phyloP scores from a whole-genome alignment of 495 filamentous ascomycete species.

The Viridothelium virens region DNA sequence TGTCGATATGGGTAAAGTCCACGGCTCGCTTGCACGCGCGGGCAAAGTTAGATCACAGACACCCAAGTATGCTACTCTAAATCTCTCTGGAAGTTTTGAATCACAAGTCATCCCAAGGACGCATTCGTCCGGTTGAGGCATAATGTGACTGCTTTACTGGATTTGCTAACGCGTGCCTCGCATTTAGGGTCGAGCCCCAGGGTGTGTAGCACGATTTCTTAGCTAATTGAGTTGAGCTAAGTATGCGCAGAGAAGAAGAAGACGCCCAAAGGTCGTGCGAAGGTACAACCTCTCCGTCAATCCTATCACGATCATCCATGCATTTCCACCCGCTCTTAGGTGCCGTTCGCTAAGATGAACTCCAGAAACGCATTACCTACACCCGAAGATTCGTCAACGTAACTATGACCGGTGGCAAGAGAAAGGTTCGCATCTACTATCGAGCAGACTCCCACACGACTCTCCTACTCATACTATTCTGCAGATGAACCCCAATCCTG shows the following conservation, averaged over 20 bases:
- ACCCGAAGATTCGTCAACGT: conserved; percentile 99
- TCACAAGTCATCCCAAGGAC: too few species aligned
- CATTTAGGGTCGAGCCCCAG: conserved; percentile 67
- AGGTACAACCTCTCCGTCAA: conserved; percentile 26
- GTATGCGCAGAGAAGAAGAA: conserved; percentile 64
- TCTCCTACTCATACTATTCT: conserved; percentile 14
- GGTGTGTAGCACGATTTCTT: too few species aligned
- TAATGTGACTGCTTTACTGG: too few species aligned
- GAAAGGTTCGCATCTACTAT: conserved; percentile 61
- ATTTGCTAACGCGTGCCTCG: neutral
- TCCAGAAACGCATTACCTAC: conserved; percentile 82
- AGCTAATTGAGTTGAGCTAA: too few species aligned
- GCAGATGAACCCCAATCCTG: conserved; percentile 59
- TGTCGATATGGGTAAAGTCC: conserved; percentile 78
- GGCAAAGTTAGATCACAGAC: conserved; percentile 94
- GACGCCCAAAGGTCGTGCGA: conserved; percentile 93
- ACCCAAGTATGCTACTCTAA: conserved; percentile 33
- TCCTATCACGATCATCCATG: neutral
- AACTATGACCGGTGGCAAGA: conserved; percentile 97
- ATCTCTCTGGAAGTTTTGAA: too few species aligned
- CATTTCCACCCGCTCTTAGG: too few species aligned
- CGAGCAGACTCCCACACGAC: conserved; percentile 2
- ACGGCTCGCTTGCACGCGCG: conserved; percentile 91
- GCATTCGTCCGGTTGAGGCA: too few species aligned
- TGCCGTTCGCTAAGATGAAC: neutral